Evolutionary conservation across 306 rosid genomes (phyloP).

Genomic region (Notholithocarpus densiflorus): DNA sequence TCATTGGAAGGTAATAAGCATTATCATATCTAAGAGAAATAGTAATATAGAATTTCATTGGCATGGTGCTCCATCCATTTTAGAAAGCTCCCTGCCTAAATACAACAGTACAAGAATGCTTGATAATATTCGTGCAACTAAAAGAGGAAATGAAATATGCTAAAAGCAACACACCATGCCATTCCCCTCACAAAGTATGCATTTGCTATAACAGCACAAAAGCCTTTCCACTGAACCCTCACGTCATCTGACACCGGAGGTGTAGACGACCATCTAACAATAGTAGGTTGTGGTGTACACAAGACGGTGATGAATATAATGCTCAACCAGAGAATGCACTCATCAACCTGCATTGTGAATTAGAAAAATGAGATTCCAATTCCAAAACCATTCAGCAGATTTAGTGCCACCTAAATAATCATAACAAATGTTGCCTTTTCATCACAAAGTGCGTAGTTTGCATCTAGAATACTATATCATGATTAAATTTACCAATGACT

Average conservation of each 20-base stretch:
- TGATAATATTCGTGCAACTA: background rate
- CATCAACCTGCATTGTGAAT: conserved; percentile 60
- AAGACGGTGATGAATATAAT: conserved; percentile 85
- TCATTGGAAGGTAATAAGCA: background rate
- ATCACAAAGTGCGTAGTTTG: background rate
- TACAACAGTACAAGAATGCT: background rate
- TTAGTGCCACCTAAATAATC: background rate
- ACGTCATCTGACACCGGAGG: conserved; percentile 81
- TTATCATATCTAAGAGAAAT: background rate
- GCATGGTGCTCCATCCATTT: background rate
- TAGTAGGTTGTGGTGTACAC: conserved; percentile 96
- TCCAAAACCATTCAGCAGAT: background rate
- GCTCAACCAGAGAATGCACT: conserved; percentile 95
- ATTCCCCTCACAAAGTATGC: conserved; percentile 90
- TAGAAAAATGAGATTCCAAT: background rate
- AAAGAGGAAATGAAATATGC: background rate
- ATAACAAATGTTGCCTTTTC: background rate
- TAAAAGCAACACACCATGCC: conserved; percentile 76
- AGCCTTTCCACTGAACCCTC: conserved; percentile 93
- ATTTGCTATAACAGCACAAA: conserved; percentile 91
- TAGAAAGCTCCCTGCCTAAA: background rate
- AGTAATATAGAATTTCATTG: background rate
- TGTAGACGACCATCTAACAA: conserved; percentile 93
- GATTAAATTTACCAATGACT: background rate
- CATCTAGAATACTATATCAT: conserved; percentile 1